phyloP scores from a whole-genome alignment of 2,329 filamentous ascomycete genomes.

The Diplodia intermedia region DNA sequence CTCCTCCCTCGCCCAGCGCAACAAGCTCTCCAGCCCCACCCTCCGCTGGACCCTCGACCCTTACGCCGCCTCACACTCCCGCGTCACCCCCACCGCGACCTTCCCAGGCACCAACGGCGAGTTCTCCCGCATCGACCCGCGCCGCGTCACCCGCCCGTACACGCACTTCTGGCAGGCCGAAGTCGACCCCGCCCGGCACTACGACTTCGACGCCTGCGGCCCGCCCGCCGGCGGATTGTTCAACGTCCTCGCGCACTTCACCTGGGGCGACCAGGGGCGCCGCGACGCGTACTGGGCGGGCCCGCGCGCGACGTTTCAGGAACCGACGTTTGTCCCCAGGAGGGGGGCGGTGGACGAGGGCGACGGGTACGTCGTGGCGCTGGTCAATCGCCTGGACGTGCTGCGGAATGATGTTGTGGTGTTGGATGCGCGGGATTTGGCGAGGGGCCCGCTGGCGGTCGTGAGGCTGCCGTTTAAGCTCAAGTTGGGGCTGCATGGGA shows the following conservation, averaged over 20 bases:
- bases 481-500: slow-evolving; percentile 44
- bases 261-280: slow-evolving; percentile 43
- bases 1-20: slow-evolving; percentile 46
- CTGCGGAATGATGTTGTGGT: slow-evolving; percentile 51
- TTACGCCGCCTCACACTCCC: slow-evolving; percentile 27
- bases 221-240: slow-evolving; percentile 44
- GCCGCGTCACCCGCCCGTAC: slow-evolving; percentile 50
- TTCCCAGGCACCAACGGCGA: slow-evolving; percentile 50
- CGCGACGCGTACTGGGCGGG: slow-evolving; percentile 46
- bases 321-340: slow-evolving; percentile 61
- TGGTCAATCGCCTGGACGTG: slow-evolving; percentile 53
- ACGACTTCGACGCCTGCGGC: slow-evolving; percentile 45
- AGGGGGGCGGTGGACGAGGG: slow-evolving; percentile 53
- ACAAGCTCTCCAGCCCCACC: slow-evolving; percentile 50
- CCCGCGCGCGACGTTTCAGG: slow-evolving; percentile 57
- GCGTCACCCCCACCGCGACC: slow-evolving; percentile 42
- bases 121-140: slow-evolving; percentile 56
- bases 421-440: slow-evolving; percentile 51
- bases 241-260: slow-evolving; percentile 45
- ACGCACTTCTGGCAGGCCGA: slow-evolving; percentile 51
- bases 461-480: slow-evolving; percentile 51
- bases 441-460: slow-evolving; percentile 49
- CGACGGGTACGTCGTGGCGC: slow-evolving; percentile 58
- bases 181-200: slow-evolving; percentile 44
- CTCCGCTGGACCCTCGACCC: slow-evolving; percentile 53